Percentiles rank a stretch among this genome's conserved stretches.
These are phyloP conservation scores for Pseudocohnilembus persalinus DNA, from an alignment of 169 alveolate genomes.

Conservation along the genomic window DNA sequence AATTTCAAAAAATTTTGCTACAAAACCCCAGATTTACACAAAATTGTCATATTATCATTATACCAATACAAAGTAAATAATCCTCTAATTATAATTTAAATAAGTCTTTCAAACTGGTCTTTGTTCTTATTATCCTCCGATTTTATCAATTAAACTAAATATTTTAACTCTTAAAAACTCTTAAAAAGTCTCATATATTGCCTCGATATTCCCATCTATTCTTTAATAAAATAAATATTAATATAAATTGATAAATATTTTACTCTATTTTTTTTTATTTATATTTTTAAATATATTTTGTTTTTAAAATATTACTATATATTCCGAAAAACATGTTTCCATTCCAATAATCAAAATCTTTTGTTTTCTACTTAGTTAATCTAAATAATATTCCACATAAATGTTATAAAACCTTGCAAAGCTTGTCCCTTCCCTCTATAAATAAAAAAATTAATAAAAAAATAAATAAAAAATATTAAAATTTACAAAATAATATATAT, in stretches of 20 bases:
- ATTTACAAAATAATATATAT: too few species aligned
- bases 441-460: too few species aligned
- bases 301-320: neutral
- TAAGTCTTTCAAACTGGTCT: neutral
- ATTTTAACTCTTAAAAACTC: neutral
- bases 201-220: neutral
- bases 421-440: neutral
- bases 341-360: neutral
- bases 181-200: neutral
- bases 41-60: neutral
- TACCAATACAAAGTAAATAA: neutral
- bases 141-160: neutral
- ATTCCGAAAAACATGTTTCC: neutral
- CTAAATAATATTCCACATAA: neutral
- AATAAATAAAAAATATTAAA: too few species aligned
- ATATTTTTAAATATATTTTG: too few species aligned
- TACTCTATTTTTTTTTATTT: too few species aligned
- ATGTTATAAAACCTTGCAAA: neutral
- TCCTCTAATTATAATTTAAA: neutral
- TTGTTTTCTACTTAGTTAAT: neutral
- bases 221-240: too few species aligned
- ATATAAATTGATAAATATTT: neutral
- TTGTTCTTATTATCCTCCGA: neutral
- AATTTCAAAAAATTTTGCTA: neutral
- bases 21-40: neutral